Conservation (phyloP, 78 protist species). For the Speleostelium caveatum region DNA sequence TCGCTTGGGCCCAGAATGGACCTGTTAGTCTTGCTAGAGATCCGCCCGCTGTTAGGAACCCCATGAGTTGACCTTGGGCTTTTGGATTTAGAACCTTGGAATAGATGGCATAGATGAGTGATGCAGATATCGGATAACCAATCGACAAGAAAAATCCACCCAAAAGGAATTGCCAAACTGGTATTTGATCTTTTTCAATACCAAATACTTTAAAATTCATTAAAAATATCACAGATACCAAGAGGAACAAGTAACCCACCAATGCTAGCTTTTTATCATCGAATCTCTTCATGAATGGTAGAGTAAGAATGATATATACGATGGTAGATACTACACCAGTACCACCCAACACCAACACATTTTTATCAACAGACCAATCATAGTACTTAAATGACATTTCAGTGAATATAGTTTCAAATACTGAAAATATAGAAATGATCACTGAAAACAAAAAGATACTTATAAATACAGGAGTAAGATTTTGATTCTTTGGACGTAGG, state of each 20-base stretch:
- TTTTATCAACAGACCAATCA: background rate
- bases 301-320: background rate
- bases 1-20: slow-evolving; percentile 36
- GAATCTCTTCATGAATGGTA: slow-evolving; percentile 15
- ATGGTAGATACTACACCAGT: slow-evolving; percentile 1
- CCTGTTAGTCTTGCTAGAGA: slow-evolving; percentile 57
- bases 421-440: slow-evolving; percentile 12
- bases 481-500: background rate
- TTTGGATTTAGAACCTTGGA: slow-evolving; percentile 52
- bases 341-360: background rate
- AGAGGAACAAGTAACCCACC: background rate
- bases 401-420: slow-evolving; percentile 24
- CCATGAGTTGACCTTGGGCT: slow-evolving; percentile 57
- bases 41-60: slow-evolving; percentile 63
- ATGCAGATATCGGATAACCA: slow-evolving; percentile 55
- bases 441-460: slow-evolving; percentile 12
- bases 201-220: background rate
- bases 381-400: slow-evolving; percentile 5
- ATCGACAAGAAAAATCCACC: slow-evolving; percentile 24
- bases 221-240: background rate
- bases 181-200: background rate
- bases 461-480: slow-evolving; percentile 1
- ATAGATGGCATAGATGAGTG: slow-evolving; percentile 38
- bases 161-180: slow-evolving; percentile 12
- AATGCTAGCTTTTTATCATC: slow-evolving; percentile 23